Evolutionary conservation across 441 rosid species (phyloP).

Genomic region (Croton setiger): DNA sequence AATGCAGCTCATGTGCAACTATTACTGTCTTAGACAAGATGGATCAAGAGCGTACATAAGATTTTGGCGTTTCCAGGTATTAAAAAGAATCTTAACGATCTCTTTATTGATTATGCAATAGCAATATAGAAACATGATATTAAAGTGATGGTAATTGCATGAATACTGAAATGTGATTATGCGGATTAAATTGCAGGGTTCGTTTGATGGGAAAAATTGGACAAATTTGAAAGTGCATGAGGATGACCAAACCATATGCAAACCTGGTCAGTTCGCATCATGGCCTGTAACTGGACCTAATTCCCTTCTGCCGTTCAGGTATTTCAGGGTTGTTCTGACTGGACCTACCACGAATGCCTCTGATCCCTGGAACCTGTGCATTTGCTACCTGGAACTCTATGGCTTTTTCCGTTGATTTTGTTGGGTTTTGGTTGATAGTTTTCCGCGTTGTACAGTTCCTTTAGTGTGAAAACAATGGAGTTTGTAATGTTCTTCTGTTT

Average conservation of each 20-base stretch:
- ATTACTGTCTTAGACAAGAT: constrained; percentile 87
- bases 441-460: constrained; percentile 4
- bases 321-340: constrained; percentile 66
- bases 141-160: neutral
- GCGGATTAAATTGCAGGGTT: constrained; percentile 42
- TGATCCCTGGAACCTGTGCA: constrained; percentile 78
- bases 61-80: constrained; percentile 90
- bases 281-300: constrained; percentile 75
- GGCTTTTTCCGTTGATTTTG: constrained; percentile 63
- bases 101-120: too few species aligned
- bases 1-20: constrained; percentile 95
- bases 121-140: neutral
- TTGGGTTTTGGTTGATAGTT: neutral
- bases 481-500: neutral
- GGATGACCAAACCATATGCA: constrained; percentile 75
- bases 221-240: constrained; percentile 68
- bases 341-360: constrained; percentile 71
- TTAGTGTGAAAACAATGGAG: neutral
- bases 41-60: constrained; percentile 79
- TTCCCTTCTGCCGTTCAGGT: constrained; percentile 76
- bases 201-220: constrained; percentile 75
- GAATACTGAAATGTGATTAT: too few species aligned
- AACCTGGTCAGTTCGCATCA: constrained; percentile 82
- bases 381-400: constrained; percentile 90
- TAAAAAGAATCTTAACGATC: neutral